Evolutionary conservation across 768 basidiomycete genomes (phyloP).

Genomic region (Serendipita vermifera): DNA sequence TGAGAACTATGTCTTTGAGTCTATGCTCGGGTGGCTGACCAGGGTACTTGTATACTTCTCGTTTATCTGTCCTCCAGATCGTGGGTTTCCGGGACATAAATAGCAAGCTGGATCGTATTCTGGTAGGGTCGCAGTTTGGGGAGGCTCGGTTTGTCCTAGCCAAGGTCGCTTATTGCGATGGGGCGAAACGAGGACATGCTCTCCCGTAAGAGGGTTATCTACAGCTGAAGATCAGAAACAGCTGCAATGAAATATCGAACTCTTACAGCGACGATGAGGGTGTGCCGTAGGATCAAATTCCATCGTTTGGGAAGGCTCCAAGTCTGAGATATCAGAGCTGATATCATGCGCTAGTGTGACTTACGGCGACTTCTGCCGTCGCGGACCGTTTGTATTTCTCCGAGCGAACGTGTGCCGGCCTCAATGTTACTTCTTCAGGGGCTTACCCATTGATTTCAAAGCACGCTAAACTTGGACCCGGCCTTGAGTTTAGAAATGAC

Average conservation of each 20-base stretch:
- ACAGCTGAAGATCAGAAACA: conserved; percentile 11
- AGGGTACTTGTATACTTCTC: background rate
- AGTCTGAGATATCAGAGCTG: too few relatives aligned
- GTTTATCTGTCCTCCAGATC: conserved; percentile 3
- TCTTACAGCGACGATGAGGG: conserved; percentile 58
- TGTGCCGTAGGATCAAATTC: conserved; percentile 48
- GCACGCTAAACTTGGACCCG: too few relatives aligned
- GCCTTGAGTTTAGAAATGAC: background rate
- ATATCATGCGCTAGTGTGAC: background rate
- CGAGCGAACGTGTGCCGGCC: background rate
- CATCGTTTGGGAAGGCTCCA: conserved; percentile 12
- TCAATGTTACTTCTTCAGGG: background rate
- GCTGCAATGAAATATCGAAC: conserved; percentile 5
- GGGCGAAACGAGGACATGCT: conserved; percentile 72
- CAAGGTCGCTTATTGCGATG: conserved; percentile 86
- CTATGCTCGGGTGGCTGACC: background rate
- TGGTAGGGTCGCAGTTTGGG: conserved; percentile 40
- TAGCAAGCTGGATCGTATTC: conserved; percentile 64
- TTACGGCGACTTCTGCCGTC: background rate
- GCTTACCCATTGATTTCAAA: too few relatives aligned
- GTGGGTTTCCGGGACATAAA: conserved; percentile 65
- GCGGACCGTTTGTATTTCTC: too few relatives aligned
- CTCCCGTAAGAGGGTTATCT: conserved; percentile 74
- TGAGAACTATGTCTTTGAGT: background rate
- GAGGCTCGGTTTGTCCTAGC: conserved; percentile 72